Percentiles rank a stretch among this genome's conserved stretches.
Conservation (phyloP, 1,284 basidiomycete species). For the Ceratobasidium sp. region DNA sequence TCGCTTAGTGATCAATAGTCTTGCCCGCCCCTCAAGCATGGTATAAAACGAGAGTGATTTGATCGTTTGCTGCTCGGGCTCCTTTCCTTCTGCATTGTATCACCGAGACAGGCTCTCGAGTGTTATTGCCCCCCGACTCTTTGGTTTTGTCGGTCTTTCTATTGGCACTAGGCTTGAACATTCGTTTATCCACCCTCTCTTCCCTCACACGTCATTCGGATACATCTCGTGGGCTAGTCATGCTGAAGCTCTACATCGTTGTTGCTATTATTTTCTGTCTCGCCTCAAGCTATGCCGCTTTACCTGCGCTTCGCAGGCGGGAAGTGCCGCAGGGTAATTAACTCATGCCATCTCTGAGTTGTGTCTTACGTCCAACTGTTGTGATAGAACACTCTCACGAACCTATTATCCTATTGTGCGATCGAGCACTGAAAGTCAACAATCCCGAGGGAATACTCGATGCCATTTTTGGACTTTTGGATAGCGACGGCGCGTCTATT, state of each 20-base stretch:
- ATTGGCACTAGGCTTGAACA: constrained; percentile 48
- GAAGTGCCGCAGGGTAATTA: constrained; percentile 75
- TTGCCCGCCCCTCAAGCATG: too few relatives aligned
- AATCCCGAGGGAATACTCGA: constrained; percentile 74
- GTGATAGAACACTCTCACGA: constrained; percentile 75
- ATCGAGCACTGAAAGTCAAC: constrained; percentile 65
- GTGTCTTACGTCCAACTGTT: neutral
- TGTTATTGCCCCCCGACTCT: constrained; percentile 44
- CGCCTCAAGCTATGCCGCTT: constrained; percentile 52
- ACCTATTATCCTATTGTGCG: constrained; percentile 67
- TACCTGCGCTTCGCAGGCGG: constrained; percentile 60
- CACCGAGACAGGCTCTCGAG: constrained; percentile 73
- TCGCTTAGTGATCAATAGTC: too few relatives aligned
- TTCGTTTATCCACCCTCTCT: constrained; percentile 24
- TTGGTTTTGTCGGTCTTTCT: constrained; percentile 58
- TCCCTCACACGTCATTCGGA: constrained; percentile 8
- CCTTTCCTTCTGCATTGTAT: constrained; percentile 55
- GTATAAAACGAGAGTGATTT: neutral
- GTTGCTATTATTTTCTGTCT: constrained; percentile 55
- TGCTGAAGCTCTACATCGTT: constrained; percentile 26
- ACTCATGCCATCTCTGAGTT: constrained; percentile 15
- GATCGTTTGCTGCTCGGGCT: neutral
- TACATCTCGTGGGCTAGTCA: neutral
- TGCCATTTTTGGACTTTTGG: constrained; percentile 74
- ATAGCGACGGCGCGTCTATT: constrained; percentile 70